Percentiles rank a stretch among this genome's conserved stretches.
These are phyloP conservation scores for Hysterangium stoloniferum DNA, from an alignment of 768 basidiomycete genomes.

Conservation along the genomic window DNA sequence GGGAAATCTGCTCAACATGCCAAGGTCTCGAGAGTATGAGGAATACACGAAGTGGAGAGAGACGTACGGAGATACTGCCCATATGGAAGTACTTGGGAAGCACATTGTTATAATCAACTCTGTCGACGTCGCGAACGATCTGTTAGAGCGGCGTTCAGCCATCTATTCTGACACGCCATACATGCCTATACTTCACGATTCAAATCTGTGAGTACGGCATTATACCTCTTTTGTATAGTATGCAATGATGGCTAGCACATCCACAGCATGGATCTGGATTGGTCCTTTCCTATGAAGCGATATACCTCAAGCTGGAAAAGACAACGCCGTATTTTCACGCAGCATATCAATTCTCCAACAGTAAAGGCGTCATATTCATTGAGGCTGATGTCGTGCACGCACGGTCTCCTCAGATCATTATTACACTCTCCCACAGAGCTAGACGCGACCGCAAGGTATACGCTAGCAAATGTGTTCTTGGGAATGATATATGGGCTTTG, in stretches of 20 bases:
- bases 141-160: constrained; percentile 23
- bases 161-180: constrained; percentile 24
- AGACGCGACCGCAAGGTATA: too few species aligned
- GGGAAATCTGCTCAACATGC: constrained; percentile 20
- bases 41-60: constrained; percentile 15
- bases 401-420: too few species aligned
- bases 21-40: constrained; percentile 11
- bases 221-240: too few species aligned
- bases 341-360: not conserved
- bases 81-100: constrained; percentile 36
- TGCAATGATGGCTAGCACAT: constrained; percentile 10
- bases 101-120: constrained; percentile 27
- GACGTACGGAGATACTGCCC: constrained; percentile 31
- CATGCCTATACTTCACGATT: constrained; percentile 7
- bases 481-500: constrained; percentile 29
- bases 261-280: not conserved
- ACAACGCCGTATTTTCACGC: not conserved
- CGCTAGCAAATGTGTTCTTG: too few species aligned
- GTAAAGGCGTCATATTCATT: not conserved
- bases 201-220: too few species aligned
- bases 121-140: constrained; percentile 21
- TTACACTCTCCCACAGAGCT: too few species aligned
- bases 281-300: not conserved
- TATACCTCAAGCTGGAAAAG: not conserved
- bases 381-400: too few species aligned